Conservation (phyloP, 2,329 filamentous ascomycete species). For the Emmonsia crescens region DNA sequence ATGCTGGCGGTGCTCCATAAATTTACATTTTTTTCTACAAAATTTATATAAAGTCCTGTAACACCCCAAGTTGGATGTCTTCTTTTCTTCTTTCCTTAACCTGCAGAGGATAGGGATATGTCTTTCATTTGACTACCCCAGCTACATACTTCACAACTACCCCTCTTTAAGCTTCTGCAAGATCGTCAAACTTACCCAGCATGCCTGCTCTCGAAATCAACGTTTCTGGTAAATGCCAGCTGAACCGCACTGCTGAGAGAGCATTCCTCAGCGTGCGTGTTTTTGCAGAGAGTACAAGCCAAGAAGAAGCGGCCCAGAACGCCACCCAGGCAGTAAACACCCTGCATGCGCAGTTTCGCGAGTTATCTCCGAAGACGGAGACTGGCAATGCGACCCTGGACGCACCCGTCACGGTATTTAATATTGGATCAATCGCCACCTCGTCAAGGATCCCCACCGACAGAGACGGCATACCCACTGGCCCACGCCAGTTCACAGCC, state of each 20-base stretch:
- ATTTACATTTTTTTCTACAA: too few species aligned
- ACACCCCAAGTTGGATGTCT: too few species aligned
- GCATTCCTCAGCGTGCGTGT: neutral
- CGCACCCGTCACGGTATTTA: constrained; percentile 16
- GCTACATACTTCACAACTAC: neutral
- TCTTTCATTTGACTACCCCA: too few species aligned
- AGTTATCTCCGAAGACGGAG: constrained; percentile 4
- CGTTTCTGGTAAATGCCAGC: neutral
- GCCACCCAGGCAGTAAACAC: neutral
- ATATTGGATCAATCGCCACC: constrained; percentile 5
- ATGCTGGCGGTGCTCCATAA: too few species aligned
- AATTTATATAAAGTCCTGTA: too few species aligned
- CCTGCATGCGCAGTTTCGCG: neutral
- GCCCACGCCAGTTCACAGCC: constrained; percentile 14
- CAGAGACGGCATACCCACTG: constrained; percentile 6
- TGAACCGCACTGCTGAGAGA: neutral
- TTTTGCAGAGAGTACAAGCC: neutral
- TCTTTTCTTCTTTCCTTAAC: too few species aligned
- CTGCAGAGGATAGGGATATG: too few species aligned
- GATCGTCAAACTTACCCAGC: neutral
- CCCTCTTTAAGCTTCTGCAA: neutral
- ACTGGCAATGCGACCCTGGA: constrained; percentile 7
- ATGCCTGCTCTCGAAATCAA: constrained; percentile 1
- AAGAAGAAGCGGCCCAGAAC: neutral
- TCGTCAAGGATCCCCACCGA: constrained; percentile 3